Evolutionary conservation across 2,329 filamentous ascomycete genomes (phyloP).

Genomic region (Cladosporium sp.): DNA sequence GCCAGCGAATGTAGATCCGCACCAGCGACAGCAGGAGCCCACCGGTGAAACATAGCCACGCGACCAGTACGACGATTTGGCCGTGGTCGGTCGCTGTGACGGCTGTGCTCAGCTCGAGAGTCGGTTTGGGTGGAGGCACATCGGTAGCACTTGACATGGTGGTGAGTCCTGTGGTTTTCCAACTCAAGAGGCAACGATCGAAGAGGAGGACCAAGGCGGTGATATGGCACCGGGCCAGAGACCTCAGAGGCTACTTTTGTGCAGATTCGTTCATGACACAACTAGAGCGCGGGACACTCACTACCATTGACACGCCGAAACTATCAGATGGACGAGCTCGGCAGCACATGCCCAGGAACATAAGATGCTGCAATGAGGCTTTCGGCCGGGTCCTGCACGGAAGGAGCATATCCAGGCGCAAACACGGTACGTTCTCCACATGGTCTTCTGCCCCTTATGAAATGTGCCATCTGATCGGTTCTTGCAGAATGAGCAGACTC

Average conservation of each 20-base stretch:
- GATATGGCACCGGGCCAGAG: not conserved
- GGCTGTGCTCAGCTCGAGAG: constrained; percentile 22
- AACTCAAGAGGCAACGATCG: not conserved
- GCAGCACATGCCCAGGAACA: not conserved
- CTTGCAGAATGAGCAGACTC: not conserved
- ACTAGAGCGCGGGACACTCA: not conserved
- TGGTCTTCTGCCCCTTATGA: not conserved
- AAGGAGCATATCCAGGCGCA: not conserved
- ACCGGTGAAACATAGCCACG: constrained; percentile 23
- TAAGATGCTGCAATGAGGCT: not conserved
- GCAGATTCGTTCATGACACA: not conserved
- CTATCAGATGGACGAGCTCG: not conserved
- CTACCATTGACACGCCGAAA: constrained; percentile 2
- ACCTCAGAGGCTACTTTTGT: not conserved
- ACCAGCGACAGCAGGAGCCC: constrained; percentile 12
- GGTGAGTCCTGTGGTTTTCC: not conserved
- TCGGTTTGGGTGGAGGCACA: constrained; percentile 13
- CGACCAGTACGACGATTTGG: constrained; percentile 20
- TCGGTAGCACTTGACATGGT: constrained; percentile 13
- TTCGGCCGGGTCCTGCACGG: not conserved
- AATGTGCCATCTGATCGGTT: not conserved
- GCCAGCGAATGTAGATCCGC: constrained; percentile 21
- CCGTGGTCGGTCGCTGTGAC: constrained; percentile 23
- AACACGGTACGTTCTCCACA: constrained; percentile 5
- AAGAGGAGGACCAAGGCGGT: not conserved